phyloP scores from a whole-genome alignment of 176 grass and related monocot species.

The Panicum miliaceum region DNA sequence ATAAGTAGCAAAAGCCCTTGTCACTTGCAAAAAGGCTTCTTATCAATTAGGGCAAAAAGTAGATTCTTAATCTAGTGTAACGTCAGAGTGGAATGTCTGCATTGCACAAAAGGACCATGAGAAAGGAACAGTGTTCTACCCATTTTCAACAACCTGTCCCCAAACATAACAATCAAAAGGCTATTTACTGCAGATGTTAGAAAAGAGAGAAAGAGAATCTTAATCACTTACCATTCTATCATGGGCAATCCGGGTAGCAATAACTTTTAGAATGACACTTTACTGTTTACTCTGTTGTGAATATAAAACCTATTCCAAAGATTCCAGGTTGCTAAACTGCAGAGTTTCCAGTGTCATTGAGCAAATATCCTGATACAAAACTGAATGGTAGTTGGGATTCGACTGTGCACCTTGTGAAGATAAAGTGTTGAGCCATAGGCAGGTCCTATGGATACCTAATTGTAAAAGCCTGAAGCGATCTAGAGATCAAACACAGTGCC shows the following conservation, averaged over 20 bases:
- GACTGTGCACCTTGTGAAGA: background rate
- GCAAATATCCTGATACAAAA: background rate
- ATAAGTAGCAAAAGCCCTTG: slow-evolving; percentile 11
- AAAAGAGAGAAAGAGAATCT: background rate
- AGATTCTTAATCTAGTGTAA: background rate
- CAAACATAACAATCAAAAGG: slow-evolving; percentile 4
- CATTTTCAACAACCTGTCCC: background rate
- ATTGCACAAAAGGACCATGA: slow-evolving; percentile 20
- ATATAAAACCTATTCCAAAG: background rate
- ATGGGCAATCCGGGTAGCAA: background rate
- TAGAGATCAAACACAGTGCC: background rate
- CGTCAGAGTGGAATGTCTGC: slow-evolving; percentile 22
- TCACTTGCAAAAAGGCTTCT: slow-evolving; percentile 18
- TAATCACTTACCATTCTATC: background rate
- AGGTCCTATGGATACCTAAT: background rate
- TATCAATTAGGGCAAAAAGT: slow-evolving; percentile 8
- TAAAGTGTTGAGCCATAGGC: background rate
- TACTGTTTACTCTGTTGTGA: background rate
- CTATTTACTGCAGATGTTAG: background rate
- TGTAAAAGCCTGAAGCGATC: background rate
- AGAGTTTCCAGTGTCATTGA: background rate
- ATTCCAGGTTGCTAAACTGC: background rate
- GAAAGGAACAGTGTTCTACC: slow-evolving; percentile 10
- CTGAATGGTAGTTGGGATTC: background rate
- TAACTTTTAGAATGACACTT: slow-evolving; percentile 4